Conservation (phyloP, 495 filamentous ascomycete genomes). For the Talaromyces nanjingensis region DNA sequence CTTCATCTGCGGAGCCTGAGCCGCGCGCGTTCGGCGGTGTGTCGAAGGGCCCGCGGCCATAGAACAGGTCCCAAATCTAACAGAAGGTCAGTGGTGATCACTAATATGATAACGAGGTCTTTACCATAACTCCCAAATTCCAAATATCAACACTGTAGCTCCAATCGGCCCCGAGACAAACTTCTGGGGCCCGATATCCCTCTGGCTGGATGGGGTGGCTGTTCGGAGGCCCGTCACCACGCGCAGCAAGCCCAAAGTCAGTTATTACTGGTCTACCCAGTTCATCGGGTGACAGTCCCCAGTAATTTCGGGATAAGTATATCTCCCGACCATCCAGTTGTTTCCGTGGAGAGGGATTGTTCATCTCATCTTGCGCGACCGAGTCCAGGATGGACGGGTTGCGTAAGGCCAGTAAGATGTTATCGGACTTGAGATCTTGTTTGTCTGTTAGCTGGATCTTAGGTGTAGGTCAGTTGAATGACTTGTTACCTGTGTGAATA, state of each 20-base stretch:
- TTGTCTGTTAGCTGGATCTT: background rate
- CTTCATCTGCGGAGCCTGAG: slow-evolving; percentile 15
- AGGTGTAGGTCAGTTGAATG: slow-evolving; percentile 4
- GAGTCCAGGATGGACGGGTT: slow-evolving; percentile 26
- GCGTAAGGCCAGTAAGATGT: slow-evolving; percentile 29
- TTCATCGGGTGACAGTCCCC: slow-evolving; percentile 10
- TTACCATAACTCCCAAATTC: slow-evolving; percentile 27
- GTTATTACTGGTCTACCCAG: slow-evolving; percentile 23
- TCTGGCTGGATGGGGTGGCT: slow-evolving; percentile 28
- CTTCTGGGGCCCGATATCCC: slow-evolving; percentile 29
- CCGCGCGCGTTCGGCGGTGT: slow-evolving; percentile 10
- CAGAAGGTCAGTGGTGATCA: background rate
- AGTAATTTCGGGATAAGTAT: slow-evolving; percentile 30
- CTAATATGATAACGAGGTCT: slow-evolving; percentile 1
- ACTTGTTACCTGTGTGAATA: slow-evolving; percentile 28
- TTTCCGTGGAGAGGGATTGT: slow-evolving; percentile 27
- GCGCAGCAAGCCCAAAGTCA: slow-evolving; percentile 33
- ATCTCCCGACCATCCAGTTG: slow-evolving; percentile 19
- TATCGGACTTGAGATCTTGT: slow-evolving; percentile 35
- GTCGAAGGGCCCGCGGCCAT: slow-evolving; percentile 19
- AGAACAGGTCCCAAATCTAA: slow-evolving; percentile 23
- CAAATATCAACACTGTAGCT: slow-evolving; percentile 35
- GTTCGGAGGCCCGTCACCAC: slow-evolving; percentile 17
- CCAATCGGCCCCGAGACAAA: slow-evolving; percentile 27
- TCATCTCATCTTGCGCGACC: slow-evolving; percentile 19